Evolutionary conservation across 2,329 filamentous ascomycete species (phyloP).

Genomic region (Neophaeococcomyces aloes): DNA sequence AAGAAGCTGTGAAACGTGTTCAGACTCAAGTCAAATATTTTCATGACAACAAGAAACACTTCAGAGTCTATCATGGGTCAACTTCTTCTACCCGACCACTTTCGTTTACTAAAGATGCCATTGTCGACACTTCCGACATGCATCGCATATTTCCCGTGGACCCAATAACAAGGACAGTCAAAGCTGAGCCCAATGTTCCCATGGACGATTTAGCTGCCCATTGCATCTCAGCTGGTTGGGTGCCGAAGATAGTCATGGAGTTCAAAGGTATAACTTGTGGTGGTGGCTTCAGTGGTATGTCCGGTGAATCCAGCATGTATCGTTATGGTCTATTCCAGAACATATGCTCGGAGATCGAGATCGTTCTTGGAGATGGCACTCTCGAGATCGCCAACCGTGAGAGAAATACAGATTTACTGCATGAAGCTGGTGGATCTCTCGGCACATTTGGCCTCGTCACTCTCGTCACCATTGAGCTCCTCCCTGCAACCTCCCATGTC

Average conservation of each 20-base stretch:
- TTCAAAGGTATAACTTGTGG: constrained; percentile 61
- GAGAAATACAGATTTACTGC: constrained; percentile 49
- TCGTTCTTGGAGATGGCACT: constrained; percentile 52
- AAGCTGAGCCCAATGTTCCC: constrained; percentile 52
- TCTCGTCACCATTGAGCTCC: constrained; percentile 39
- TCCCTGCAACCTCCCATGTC: constrained; percentile 37
- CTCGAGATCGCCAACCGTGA: constrained; percentile 44
- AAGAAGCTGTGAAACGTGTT: constrained; percentile 36
- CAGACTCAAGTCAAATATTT: constrained; percentile 38
- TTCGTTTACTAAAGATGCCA: constrained; percentile 27
- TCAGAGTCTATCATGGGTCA: constrained; percentile 66
- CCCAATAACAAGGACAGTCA: constrained; percentile 9
- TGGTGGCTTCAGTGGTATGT: constrained; percentile 55
- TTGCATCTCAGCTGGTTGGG: constrained; percentile 43
- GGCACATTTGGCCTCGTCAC: constrained; percentile 57
- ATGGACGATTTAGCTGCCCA: constrained; percentile 54
- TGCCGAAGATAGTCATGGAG: constrained; percentile 59
- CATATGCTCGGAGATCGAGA: constrained; percentile 51
- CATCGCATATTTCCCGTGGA: constrained; percentile 11
- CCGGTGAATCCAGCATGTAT: constrained; percentile 59
- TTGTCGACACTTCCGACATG: constrained; percentile 22
- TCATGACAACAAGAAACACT: constrained; percentile 45
- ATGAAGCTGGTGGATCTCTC: constrained; percentile 53
- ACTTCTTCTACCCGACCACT: constrained; percentile 63
- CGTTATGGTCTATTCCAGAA: constrained; percentile 55